phyloP scores from a whole-genome alignment of 352 stramenopile species.

The Pythium vanterpoolii region DNA sequence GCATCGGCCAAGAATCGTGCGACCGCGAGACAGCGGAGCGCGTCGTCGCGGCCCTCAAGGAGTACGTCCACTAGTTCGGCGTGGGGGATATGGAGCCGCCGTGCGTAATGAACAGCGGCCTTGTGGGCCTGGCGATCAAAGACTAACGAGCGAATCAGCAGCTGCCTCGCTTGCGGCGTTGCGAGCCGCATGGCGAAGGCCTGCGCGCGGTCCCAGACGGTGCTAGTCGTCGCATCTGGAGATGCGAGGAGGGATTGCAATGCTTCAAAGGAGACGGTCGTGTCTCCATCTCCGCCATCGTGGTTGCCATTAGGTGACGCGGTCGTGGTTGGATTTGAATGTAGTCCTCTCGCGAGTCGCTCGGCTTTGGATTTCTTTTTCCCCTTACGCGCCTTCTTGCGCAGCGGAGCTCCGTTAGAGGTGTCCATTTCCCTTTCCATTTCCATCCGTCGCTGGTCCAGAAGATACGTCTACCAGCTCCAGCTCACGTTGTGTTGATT shows the following conservation, averaged over 20 bases:
- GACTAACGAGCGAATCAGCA: slow-evolving; percentile 43
- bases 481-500: slow-evolving; percentile 9
- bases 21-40: slow-evolving; percentile 20
- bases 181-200: slow-evolving; percentile 41
- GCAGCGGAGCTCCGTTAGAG: slow-evolving; percentile 3
- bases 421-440: not conserved
- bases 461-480: not conserved
- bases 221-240: slow-evolving; percentile 28
- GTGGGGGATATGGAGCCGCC: slow-evolving; percentile 36
- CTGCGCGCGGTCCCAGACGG: slow-evolving; percentile 62
- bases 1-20: slow-evolving; percentile 65
- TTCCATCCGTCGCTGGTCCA: not conserved
- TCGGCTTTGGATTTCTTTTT: slow-evolving; percentile 40
- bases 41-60: slow-evolving; percentile 8
- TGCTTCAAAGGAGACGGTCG: slow-evolving; percentile 9
- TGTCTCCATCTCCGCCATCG: not conserved
- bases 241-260: slow-evolving; percentile 25
- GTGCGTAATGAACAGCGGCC: slow-evolving; percentile 66
- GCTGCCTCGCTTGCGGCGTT: slow-evolving; percentile 30
- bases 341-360: slow-evolving; percentile 30
- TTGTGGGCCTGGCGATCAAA: slow-evolving; percentile 31
- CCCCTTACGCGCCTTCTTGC: slow-evolving; percentile 30
- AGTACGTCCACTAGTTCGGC: slow-evolving; percentile 32
- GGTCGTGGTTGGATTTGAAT: not conserved
- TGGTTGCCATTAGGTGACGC: not conserved